phyloP scores from a whole-genome alignment of 306 rosid genomes.

The Vicia faba region DNA sequence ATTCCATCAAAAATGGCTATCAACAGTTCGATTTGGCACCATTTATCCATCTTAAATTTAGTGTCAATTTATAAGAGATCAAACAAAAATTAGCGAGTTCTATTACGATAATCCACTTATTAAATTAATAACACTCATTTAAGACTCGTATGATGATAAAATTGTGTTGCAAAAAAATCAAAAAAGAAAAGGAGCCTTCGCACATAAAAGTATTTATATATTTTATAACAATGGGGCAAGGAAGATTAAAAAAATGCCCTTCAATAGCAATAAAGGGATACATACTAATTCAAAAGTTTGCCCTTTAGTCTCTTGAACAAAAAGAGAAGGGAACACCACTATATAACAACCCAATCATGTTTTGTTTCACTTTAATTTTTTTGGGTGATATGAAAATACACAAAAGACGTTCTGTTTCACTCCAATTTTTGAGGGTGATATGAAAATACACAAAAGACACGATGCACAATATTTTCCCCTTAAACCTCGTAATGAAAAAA shows the following conservation, averaged over 20 bases:
- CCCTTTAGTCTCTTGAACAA: conserved; percentile 1
- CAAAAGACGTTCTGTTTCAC: conserved; percentile 22
- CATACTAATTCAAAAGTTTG: conserved; percentile 18
- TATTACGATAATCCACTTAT: too few relatives aligned
- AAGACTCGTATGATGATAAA: neutral
- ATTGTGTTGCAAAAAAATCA: neutral
- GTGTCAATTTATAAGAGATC: too few relatives aligned
- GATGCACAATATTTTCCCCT: conserved; percentile 26
- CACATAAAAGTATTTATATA: too few relatives aligned
- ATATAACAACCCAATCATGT: conserved; percentile 18
- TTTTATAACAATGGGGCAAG: neutral
- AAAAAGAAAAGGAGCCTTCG: neutral
- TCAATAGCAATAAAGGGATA: conserved; percentile 16
- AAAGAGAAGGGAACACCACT: conserved; percentile 27
- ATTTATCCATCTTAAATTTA: too few relatives aligned
- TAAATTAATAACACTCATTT: too few relatives aligned
- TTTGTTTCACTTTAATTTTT: conserved; percentile 33
- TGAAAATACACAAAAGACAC: conserved; percentile 20
- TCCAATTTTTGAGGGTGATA: conserved; percentile 32
- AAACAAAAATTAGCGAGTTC: too few relatives aligned
- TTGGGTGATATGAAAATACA: conserved; percentile 27
- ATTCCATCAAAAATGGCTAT: too few relatives aligned
- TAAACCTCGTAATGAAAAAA: conserved; percentile 42
- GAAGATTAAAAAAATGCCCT: conserved; percentile 9
- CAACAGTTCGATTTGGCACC: too few relatives aligned